Percentiles rank a stretch among this genome's conserved stretches.
Conservation (phyloP, 805 yeast genomes). For the Priceomyces medius region DNA sequence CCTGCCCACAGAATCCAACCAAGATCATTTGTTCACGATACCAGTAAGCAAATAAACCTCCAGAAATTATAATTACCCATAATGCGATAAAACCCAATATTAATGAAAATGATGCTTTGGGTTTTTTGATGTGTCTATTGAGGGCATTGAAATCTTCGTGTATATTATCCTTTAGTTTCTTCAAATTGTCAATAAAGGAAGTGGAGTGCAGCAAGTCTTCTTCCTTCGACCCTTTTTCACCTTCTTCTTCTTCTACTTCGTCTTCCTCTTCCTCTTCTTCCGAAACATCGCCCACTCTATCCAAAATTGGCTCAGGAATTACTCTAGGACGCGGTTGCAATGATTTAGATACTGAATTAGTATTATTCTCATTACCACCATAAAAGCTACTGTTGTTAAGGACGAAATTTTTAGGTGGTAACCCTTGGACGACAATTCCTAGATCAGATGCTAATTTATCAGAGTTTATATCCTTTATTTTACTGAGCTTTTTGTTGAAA, state of each 20-base stretch:
- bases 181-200: neutral
- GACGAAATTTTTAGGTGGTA: slow-evolving; percentile 7
- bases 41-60: slow-evolving; percentile 51
- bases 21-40: slow-evolving; percentile 61
- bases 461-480: slow-evolving; percentile 13
- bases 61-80: slow-evolving; percentile 35
- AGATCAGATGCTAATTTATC: slow-evolving; percentile 36
- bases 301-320: neutral
- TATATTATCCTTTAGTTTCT: slow-evolving; percentile 1
- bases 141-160: slow-evolving; percentile 1
- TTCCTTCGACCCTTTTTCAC: neutral
- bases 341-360: neutral
- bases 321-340: slow-evolving; percentile 1
- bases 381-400: slow-evolving; percentile 9
- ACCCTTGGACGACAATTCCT: slow-evolving; percentile 23
- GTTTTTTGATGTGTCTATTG: slow-evolving; percentile 1
- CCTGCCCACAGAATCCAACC: slow-evolving; percentile 76
- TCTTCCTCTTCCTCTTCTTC: slow-evolving; percentile 19
- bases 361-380: slow-evolving; percentile 7
- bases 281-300: slow-evolving; percentile 2
- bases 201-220: neutral
- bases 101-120: slow-evolving; percentile 5
- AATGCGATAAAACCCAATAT: slow-evolving; percentile 19
- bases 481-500: slow-evolving; percentile 22
- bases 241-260: slow-evolving; percentile 11